A percentile compares a stretch with the other conserved stretches of the same genome.
Conservation (phyloP, 371 early-diverging fungal genomes). For the Mortierella polycephala region DNA sequence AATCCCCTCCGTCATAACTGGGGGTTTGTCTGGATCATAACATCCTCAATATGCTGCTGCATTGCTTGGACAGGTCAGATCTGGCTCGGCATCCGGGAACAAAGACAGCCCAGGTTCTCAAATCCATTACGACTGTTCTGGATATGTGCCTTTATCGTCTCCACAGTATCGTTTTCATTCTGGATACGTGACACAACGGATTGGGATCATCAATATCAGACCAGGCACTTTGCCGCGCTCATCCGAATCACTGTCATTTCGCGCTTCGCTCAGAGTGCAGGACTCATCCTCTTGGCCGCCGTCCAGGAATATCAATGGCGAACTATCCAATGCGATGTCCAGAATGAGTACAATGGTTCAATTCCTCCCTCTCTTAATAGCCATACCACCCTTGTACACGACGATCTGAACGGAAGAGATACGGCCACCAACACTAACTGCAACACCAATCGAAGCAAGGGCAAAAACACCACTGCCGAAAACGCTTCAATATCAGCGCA, state of each 20-base stretch:
- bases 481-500: slow-evolving; percentile 10
- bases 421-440: background rate
- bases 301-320: slow-evolving; percentile 19
- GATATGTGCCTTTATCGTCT: slow-evolving; percentile 31
- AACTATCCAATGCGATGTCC: background rate
- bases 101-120: slow-evolving; percentile 15
- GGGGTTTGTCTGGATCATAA: slow-evolving; percentile 20
- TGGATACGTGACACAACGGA: slow-evolving; percentile 14
- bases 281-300: slow-evolving; percentile 15
- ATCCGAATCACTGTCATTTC: slow-evolving; percentile 12
- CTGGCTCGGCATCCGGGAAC: slow-evolving; percentile 24
- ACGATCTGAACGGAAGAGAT: background rate
- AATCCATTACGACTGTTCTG: slow-evolving; percentile 31
- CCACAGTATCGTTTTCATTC: slow-evolving; percentile 25
- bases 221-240: background rate
- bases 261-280: slow-evolving; percentile 21
- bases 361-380: slow-evolving; percentile 15
- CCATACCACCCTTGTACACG: slow-evolving; percentile 24
- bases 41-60: slow-evolving; percentile 32
- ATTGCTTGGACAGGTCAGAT: slow-evolving; percentile 36
- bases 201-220: background rate
- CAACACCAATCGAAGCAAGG: slow-evolving; percentile 8
- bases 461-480: slow-evolving; percentile 10
- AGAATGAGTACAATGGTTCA: background rate
- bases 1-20: background rate